Conservation (phyloP, 108 stramenopile genomes). For the Nannochloropsis granulata region DNA sequence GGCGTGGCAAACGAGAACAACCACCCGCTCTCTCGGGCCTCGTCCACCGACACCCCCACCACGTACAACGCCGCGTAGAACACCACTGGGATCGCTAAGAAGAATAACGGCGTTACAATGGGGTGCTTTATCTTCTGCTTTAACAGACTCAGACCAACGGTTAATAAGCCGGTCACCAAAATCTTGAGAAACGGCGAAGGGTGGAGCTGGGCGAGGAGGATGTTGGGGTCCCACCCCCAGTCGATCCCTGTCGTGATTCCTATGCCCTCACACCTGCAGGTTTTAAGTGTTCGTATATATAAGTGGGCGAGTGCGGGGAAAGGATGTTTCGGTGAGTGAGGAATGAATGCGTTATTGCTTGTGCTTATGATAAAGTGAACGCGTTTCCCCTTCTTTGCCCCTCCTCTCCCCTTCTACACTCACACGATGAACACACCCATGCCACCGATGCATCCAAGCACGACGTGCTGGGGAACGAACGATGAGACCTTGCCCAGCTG, state of each 20-base stretch:
- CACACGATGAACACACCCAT: constrained; percentile 51
- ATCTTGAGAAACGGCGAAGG: neutral
- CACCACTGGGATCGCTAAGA: neutral
- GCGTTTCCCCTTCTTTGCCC: too few species aligned
- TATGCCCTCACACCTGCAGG: constrained; percentile 30
- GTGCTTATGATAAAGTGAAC: too few species aligned
- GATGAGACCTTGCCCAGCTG: constrained; percentile 52
- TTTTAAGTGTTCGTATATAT: too few species aligned
- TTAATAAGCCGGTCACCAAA: neutral
- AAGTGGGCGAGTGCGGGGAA: too few species aligned
- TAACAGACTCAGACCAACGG: neutral
- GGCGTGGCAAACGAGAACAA: neutral
- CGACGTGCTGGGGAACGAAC: constrained; percentile 60
- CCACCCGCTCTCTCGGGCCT: neutral
- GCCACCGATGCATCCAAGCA: constrained; percentile 65
- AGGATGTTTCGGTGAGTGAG: too few species aligned
- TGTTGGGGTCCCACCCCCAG: neutral
- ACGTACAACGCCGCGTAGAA: neutral
- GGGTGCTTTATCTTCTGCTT: neutral
- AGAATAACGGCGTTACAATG: neutral
- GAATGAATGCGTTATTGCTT: too few species aligned
- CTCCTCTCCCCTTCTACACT: too few species aligned
- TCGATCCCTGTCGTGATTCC: constrained; percentile 47
- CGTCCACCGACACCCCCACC: neutral
- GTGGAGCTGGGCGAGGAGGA: neutral